Conservation (phyloP, 2,329 filamentous ascomycete species). For the Aureobasidium subglaciale region DNA sequence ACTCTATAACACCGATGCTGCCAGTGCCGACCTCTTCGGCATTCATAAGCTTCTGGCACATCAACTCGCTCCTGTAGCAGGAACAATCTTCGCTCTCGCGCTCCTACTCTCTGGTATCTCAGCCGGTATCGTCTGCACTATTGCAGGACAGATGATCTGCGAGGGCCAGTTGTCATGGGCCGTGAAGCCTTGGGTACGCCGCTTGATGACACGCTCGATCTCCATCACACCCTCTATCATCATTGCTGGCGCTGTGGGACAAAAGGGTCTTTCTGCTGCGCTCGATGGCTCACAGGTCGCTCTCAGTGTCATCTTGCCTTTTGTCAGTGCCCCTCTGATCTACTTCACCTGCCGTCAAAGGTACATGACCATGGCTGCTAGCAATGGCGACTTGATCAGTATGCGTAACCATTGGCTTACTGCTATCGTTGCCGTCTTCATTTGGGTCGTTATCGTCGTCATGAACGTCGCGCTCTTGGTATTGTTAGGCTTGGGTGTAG, state of each 20-base stretch:
- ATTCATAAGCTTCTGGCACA: constrained; percentile 67
- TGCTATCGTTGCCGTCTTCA: constrained; percentile 48
- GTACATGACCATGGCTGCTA: constrained; percentile 60
- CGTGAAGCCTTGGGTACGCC: constrained; percentile 68
- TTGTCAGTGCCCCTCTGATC: constrained; percentile 74
- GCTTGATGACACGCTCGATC: constrained; percentile 69
- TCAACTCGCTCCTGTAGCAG: constrained; percentile 66
- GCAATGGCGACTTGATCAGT: constrained; percentile 28
- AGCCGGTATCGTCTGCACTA: constrained; percentile 82
- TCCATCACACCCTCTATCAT: constrained; percentile 77
- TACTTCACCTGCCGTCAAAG: constrained; percentile 74
- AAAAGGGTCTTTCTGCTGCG: constrained; percentile 61
- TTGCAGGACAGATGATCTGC: constrained; percentile 81
- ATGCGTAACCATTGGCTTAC: constrained; percentile 70
- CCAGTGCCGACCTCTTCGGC: constrained; percentile 70
- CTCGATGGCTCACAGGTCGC: constrained; percentile 72
- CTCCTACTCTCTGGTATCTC: constrained; percentile 72
- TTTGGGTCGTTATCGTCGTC: constrained; percentile 68
- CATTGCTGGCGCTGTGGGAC: constrained; percentile 72
- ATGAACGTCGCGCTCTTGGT: constrained; percentile 77
- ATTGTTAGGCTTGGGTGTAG: constrained; percentile 49
- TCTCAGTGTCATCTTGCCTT: constrained; percentile 70
- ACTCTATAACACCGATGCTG: constrained; percentile 54
- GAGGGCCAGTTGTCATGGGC: constrained; percentile 75
- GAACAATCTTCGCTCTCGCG: constrained; percentile 76